Percentiles rank a stretch among this genome's conserved stretches.
phyloP scores from a whole-genome alignment of 1,284 basidiomycete genomes.

The Rhodotorula sp. region DNA sequence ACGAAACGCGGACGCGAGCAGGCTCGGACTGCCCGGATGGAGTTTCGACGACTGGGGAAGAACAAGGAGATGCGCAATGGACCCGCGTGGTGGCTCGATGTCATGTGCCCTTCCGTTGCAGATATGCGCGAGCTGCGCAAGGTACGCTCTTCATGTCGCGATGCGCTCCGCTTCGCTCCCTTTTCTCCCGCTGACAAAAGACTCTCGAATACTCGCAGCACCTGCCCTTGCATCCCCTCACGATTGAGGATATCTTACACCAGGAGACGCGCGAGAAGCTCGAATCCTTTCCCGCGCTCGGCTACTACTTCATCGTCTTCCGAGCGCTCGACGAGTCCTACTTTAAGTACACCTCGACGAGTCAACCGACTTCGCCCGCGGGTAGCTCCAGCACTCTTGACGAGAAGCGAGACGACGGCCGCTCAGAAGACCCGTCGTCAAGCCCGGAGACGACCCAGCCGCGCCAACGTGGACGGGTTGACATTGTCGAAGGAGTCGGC shows the following conservation, averaged over 20 bases:
- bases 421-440: slow-evolving; percentile 9
- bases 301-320: slow-evolving; percentile 91
- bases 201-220: slow-evolving; percentile 55
- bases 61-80: slow-evolving; percentile 31
- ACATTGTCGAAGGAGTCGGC: slow-evolving; percentile 58
- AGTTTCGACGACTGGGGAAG: slow-evolving; percentile 34
- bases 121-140: slow-evolving; percentile 86
- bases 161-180: background rate
- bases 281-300: slow-evolving; percentile 80
- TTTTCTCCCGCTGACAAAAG: slow-evolving; percentile 15
- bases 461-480: slow-evolving; percentile 50
- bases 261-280: slow-evolving; percentile 91
- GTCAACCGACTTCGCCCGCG: slow-evolving; percentile 20
- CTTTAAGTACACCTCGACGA: slow-evolving; percentile 55
- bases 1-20: slow-evolving; percentile 22
- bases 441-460: slow-evolving; percentile 13
- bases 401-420: slow-evolving; percentile 17
- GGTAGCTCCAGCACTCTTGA: slow-evolving; percentile 3
- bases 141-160: slow-evolving; percentile 54
- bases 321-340: slow-evolving; percentile 73
- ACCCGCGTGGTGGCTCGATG: slow-evolving; percentile 85
- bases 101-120: slow-evolving; percentile 83
- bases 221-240: slow-evolving; percentile 86
- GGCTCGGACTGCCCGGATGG: slow-evolving; percentile 25
- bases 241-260: slow-evolving; percentile 92